Conservation (phyloP, 108 stramenopile species). For the Cylindrotheca closterium region DNA sequence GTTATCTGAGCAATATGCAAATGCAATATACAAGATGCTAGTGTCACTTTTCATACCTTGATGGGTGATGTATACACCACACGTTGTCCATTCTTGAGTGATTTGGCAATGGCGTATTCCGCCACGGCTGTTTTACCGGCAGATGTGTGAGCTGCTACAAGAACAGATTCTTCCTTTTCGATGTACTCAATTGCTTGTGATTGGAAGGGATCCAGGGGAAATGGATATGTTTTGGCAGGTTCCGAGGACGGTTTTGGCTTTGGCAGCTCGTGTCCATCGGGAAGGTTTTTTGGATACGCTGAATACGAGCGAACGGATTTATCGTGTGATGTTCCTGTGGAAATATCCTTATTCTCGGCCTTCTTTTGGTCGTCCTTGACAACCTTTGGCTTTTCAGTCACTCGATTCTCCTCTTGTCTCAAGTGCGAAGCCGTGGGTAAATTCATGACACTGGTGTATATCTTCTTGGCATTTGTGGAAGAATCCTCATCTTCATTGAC, state of each 20-base stretch:
- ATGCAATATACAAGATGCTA: background rate
- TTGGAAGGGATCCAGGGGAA: conserved; percentile 97
- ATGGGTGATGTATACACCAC: conserved; percentile 99
- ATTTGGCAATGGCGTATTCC: conserved; percentile 97
- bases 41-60: conserved; percentile 44
- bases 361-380: conserved; percentile 18
- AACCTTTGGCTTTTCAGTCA: background rate
- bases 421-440: conserved; percentile 26
- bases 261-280: conserved; percentile 34
- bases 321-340: conserved; percentile 86
- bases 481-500: conserved; percentile 6
- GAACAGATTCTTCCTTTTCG: conserved; percentile 92
- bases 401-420: conserved; percentile 10
- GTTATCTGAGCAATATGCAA: background rate
- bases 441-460: conserved; percentile 37
- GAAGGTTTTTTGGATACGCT: conserved; percentile 68
- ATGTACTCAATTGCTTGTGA: conserved; percentile 88
- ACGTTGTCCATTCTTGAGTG: conserved; percentile 89
- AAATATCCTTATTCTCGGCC: conserved; percentile 53
- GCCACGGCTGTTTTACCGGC: conserved; percentile 93
- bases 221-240: conserved; percentile 94
- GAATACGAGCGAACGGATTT: conserved; percentile 85
- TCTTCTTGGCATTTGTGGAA: conserved; percentile 14
- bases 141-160: conserved; percentile 94
- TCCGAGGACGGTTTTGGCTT: conserved; percentile 35